Conservation (phyloP, 2,329 filamentous ascomycete genomes). For the Trichoderma guizhouense region DNA sequence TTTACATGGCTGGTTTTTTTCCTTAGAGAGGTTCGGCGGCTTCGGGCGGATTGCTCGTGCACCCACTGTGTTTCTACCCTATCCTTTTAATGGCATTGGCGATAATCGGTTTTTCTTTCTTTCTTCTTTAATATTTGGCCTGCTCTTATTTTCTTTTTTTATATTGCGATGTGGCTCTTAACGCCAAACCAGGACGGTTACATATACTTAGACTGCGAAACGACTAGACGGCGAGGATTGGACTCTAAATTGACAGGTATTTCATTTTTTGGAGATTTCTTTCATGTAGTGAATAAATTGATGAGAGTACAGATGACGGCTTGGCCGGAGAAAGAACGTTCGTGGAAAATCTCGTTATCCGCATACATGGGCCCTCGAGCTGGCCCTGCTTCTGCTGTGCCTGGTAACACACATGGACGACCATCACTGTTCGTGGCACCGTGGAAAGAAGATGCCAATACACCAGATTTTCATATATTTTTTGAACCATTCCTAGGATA, state of each 20-base stretch:
- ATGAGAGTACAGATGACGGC: not conserved
- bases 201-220: not conserved
- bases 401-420: conserved; percentile 23
- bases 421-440: not conserved
- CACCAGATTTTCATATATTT: conserved; percentile 84
- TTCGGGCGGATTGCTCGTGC: not conserved
- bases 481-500: conserved; percentile 79
- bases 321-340: not conserved
- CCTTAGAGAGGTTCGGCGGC: not conserved
- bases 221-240: not conserved
- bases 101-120: not conserved
- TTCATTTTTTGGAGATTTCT: not conserved
- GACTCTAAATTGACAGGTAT: not conserved
- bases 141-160: not conserved
- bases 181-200: not conserved
- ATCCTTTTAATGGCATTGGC: not conserved
- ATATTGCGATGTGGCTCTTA: not conserved
- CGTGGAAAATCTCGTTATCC: not conserved
- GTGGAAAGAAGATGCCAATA: conserved; percentile 42
- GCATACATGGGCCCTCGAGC: not conserved
- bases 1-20: not conserved
- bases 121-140: not conserved
- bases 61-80: not conserved
- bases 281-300: not conserved
- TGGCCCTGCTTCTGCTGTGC: not conserved